Percentiles rank a stretch among this genome's conserved stretches.
Conservation (phyloP, 2,329 filamentous ascomycete genomes). For the Pseudogymnoascus destructans region DNA sequence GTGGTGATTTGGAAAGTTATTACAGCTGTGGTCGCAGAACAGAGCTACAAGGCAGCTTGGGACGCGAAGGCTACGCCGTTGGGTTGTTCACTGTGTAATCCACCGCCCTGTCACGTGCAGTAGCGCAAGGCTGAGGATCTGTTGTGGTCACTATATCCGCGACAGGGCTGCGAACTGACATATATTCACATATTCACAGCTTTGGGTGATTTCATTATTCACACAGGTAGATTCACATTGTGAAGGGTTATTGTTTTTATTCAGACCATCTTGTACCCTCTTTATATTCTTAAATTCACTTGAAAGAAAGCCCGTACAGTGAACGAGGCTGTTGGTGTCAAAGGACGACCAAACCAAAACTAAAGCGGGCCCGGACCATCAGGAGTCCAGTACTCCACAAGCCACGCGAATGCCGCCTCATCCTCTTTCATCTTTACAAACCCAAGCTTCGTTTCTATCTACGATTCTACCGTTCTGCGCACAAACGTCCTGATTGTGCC, state of each 20-base stretch:
- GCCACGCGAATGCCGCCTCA: slow-evolving; percentile 2
- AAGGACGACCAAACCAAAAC: neutral
- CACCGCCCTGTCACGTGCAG: slow-evolving; percentile 6
- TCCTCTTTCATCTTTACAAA: slow-evolving; percentile 6
- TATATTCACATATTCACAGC: neutral
- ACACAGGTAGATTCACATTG: neutral
- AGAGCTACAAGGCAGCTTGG: slow-evolving; percentile 10
- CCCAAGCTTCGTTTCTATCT: slow-evolving; percentile 4
- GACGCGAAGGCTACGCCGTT: slow-evolving; percentile 8
- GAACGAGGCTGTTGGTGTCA: neutral
- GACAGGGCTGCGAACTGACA: neutral
- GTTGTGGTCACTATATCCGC: neutral
- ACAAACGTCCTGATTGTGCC: neutral
- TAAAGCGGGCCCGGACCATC: slow-evolving; percentile 5
- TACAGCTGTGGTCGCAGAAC: neutral
- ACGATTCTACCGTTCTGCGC: neutral
- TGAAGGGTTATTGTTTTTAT: neutral
- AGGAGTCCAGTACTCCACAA: neutral
- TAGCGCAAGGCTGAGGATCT: slow-evolving; percentile 7
- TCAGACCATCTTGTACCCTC: neutral
- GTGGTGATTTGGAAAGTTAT: slow-evolving; percentile 5
- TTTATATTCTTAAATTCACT: neutral
- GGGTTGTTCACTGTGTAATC: slow-evolving; percentile 4
- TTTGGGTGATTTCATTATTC: neutral
- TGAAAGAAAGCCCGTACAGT: neutral